These are phyloP conservation scores for Verticillium nonalfalfae DNA, from an alignment of 2,329 filamentous ascomycete genomes.

Conservation along the genomic window DNA sequence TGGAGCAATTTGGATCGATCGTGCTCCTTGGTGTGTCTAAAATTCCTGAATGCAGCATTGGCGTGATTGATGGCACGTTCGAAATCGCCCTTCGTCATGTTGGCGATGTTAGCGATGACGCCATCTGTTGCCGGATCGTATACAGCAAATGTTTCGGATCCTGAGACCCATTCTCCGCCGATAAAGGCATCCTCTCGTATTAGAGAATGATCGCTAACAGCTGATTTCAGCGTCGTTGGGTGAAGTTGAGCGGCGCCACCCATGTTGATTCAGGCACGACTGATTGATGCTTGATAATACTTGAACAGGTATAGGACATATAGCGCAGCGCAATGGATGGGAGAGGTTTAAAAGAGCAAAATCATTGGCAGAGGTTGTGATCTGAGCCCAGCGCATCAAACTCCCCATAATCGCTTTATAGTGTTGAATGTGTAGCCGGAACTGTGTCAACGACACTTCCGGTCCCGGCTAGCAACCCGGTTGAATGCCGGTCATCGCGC, in stretches of 20 bases:
- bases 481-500: neutral
- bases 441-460: neutral
- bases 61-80: neutral
- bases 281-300: neutral
- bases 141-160: constrained; percentile 1
- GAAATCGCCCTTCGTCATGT: neutral
- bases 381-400: no score
- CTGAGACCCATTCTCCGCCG: neutral
- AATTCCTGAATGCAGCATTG: neutral
- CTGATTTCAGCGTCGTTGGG: neutral
- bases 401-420: neutral
- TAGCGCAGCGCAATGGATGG: no score
- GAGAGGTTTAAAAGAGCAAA: no score
- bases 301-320: no score
- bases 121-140: constrained; percentile 1
- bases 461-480: neutral
- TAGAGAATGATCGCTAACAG: neutral
- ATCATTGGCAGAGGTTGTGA: no score
- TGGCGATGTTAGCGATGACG: neutral
- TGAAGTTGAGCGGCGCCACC: neutral
- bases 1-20: neutral
- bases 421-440: neutral
- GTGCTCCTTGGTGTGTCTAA: neutral
- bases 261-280: neutral
- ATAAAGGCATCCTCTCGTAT: constrained; percentile 4